phyloP scores from a whole-genome alignment of 106 monocot species.

The Posidonia australis region DNA sequence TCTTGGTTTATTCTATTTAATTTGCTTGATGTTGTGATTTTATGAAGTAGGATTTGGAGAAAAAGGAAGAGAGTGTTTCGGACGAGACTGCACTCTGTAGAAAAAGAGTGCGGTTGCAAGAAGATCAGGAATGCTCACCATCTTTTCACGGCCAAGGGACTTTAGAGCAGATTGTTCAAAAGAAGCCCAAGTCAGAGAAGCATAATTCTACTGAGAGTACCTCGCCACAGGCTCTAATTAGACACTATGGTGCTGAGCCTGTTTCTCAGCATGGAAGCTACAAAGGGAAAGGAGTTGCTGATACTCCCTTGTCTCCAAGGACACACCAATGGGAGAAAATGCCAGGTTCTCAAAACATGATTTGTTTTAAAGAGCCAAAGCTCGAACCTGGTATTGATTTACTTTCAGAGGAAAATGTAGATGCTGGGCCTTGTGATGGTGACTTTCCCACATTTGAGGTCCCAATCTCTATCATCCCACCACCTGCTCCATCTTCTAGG shows the following conservation, averaged over 20 bases:
- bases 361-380: slow-evolving; percentile 27
- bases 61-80: slow-evolving; percentile 4
- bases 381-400: slow-evolving; percentile 2
- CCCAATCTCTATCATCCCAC: slow-evolving; percentile 24
- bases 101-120: slow-evolving; percentile 19
- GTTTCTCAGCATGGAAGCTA: neutral
- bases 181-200: slow-evolving; percentile 11
- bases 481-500: neutral
- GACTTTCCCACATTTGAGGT: slow-evolving; percentile 8
- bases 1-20: neutral
- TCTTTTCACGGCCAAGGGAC: slow-evolving; percentile 1
- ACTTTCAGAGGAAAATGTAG: neutral
- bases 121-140: slow-evolving; percentile 3
- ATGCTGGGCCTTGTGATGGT: neutral
- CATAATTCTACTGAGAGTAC: neutral
- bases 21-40: neutral
- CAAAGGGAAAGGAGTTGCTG: slow-evolving; percentile 4
- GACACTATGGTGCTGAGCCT: neutral
- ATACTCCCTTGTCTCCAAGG: neutral
- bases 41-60: slow-evolving; percentile 10
- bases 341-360: neutral
- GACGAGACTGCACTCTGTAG: slow-evolving; percentile 8
- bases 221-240: neutral
- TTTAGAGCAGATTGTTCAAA: slow-evolving; percentile 1
- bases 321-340: slow-evolving; percentile 6